Evolutionary conservation across 2,329 filamentous ascomycete genomes (phyloP), one percentile per base, ranked within the genome.

Genomic region (Phaeoacremonium minimum): DNA sequence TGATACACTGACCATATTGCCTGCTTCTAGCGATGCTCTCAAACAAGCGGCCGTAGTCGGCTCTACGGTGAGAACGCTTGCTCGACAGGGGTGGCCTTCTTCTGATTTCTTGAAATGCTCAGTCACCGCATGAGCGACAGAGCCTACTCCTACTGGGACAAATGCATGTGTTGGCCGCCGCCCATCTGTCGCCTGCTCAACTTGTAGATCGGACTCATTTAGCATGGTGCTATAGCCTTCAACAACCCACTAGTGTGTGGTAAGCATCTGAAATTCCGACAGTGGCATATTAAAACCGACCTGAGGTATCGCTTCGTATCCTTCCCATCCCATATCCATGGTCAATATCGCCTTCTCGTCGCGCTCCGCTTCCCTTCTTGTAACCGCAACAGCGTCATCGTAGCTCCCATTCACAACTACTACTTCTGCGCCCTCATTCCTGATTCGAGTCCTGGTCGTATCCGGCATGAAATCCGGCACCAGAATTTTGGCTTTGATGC

Each of bases 171-270:
- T 73, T 6, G 70, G 63, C 4, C 58, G 43, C 5, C 50, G 45
- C 1, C 63, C 47, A 2, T 51, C 56, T 0, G 60, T 53, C 1
- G 62, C 45, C 0, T 60, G 57, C 0, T 66, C 51, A 8, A 83
- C 51, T 50, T 90, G 84, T 15, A 65, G 53, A 33, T 88, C 83
- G 0, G 77, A 64, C 51, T 93, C 87, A 4, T 60, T 55, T 43
- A 90, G 64, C 73, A 90, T 82, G 0, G 85, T 88, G 5, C 68
- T 69, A 49, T 91, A 93, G 0, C 87, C 87, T 42, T 91, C 79
- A 0, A 88, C 82, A 15, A 90, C 83, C 79, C 83, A 89, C 56
- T 75, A 32, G 11, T 32, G 3, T 19, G 16, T 13, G 44, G 40
- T 51, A 26, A 38, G 33, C 35, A 32, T 26, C 4, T 9, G 16